Base-by-base conservation (phyloP, 2,329 filamentous ascomycete genomes). In the Pseudogymnoascus sp. region DNA sequence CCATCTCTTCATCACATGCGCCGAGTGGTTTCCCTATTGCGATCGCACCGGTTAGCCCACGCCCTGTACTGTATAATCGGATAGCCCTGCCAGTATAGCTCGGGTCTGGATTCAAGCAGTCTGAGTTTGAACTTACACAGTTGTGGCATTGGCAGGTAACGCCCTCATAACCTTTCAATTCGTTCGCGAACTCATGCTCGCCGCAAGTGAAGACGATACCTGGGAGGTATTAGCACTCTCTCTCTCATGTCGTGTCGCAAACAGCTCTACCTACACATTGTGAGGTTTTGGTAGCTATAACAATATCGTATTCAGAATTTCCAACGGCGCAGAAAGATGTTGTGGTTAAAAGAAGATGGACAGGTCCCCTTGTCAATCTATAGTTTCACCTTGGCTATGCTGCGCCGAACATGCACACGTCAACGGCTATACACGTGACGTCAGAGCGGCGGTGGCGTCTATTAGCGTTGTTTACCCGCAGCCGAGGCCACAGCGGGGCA, bases 131-230 rank as follows among this genome's bases (percentile, higher is more conserved):
- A 64, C 69, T 11, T 70, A 72, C 71, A 72, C 84, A 87, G 73
- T 87, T 85, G 72, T 84, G 80, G 68, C 84, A 87, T 68, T 84
- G 83, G 69, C 81, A 86, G 59, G 81, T 72, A 64, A 86, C 71
- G 66, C 81, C 80, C 68, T 87, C 81, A 70, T 86, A 87, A 66
- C 84, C 84, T 60, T 81, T 59, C 20, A 73, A 64, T 38, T 71
- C 57, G 50, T 53, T 38, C 37, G 41, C 50, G 39, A 57, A 59
- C 70, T 39, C 71, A 58, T 70, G 69, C 59, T 73, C 70, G 62
- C 71, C 71, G 43, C 71, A 72, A 15, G 69, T 71, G 57, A 71
- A 71, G 20, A 71, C 66, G 57, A 71, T 66, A 62, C 69, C 71
- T 53, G 20, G 57, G 6, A 8, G 14, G 9, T 38, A 33, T 58